Conservation (phyloP, 2,329 filamentous ascomycete species). For the Hymenoscyphus albidus region DNA sequence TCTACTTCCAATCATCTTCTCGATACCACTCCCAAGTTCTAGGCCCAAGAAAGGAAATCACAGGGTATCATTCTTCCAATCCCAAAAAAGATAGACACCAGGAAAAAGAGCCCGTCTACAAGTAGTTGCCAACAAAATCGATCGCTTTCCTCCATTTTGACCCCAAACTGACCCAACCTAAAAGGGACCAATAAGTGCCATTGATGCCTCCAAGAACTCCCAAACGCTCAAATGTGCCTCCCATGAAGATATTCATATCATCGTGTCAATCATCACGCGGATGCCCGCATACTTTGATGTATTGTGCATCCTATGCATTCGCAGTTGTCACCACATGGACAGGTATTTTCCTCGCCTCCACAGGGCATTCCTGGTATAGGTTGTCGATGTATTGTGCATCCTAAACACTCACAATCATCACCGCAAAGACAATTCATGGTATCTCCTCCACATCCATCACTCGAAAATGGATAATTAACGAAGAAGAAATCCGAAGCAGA, state of each 20-base stretch:
- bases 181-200: background rate
- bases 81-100: background rate
- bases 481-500: slow-evolving; percentile 54
- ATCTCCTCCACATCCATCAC: slow-evolving; percentile 47
- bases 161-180: background rate
- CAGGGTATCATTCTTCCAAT: background rate
- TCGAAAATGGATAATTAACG: slow-evolving; percentile 49
- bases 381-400: slow-evolving; percentile 50
- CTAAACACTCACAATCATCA: slow-evolving; percentile 56
- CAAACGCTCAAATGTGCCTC: background rate
- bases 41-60: background rate
- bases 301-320: slow-evolving; percentile 56
- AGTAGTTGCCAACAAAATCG: background rate
- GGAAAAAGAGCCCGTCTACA: background rate
- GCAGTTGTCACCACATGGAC: slow-evolving; percentile 56
- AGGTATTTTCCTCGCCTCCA: slow-evolving; percentile 44
- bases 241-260: background rate
- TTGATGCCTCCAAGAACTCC: background rate
- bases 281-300: background rate
- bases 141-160: background rate
- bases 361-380: slow-evolving; percentile 23
- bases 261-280: background rate
- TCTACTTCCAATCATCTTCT: slow-evolving; percentile 41
- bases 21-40: background rate
- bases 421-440: slow-evolving; percentile 53